phyloP scores from a whole-genome alignment of 257 asterid species.

The Hygrophila difformis region DNA sequence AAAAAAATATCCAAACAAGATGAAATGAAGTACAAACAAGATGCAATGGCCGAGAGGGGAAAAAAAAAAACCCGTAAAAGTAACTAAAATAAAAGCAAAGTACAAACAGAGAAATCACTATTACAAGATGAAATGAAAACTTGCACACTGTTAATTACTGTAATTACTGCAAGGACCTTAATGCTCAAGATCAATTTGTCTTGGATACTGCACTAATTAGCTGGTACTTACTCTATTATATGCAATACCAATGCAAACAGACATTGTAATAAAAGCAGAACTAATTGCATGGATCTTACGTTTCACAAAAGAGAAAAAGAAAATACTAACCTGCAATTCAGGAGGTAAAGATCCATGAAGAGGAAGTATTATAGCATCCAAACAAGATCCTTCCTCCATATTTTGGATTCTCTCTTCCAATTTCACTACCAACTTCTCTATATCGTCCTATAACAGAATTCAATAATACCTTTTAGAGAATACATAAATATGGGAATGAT shows the following conservation, averaged over 20 bases:
- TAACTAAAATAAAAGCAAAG: not conserved
- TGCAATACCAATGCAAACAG: conserved; percentile 8
- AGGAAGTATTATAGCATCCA: conserved; percentile 91
- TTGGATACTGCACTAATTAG: not conserved
- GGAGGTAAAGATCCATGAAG: conserved; percentile 98
- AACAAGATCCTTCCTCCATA: conserved; percentile 86
- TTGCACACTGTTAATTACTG: too few species aligned
- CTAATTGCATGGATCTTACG: not conserved
- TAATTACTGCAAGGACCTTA: too few species aligned
- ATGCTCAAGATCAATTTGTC: too few species aligned
- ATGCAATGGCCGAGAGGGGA: too few species aligned
- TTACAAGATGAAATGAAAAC: not conserved
- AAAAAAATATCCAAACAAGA: too few species aligned
- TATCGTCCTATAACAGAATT: conserved; percentile 63
- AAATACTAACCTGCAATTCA: conserved; percentile 73
- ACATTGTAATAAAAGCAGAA: not conserved
- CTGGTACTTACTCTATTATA: not conserved
- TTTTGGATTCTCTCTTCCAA: conserved; percentile 77
- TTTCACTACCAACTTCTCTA: conserved; percentile 67
- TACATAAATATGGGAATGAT: not conserved
- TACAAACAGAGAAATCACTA: not conserved
- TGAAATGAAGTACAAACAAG: too few species aligned
- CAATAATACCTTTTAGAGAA: not conserved
- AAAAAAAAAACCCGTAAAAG: not conserved
- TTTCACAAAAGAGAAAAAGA: conserved; percentile 7